Conservation (phyloP, 164 flowering plant genomes). For the Dillenia suffruticosa region DNA sequence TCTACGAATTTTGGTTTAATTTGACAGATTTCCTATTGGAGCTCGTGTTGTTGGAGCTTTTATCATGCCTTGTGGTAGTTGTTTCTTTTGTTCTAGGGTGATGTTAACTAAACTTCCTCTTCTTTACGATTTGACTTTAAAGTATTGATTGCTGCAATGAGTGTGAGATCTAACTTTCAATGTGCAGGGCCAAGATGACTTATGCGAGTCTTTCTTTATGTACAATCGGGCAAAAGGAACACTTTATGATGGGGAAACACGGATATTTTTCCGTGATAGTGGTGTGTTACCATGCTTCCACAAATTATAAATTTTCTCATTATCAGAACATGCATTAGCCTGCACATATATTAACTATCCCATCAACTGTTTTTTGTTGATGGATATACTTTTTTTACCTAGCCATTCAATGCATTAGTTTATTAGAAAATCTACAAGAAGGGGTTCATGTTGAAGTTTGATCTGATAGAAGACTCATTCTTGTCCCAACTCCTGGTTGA, state of each 20-base stretch:
- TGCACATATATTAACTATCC: too few species aligned
- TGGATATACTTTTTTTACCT: too few species aligned
- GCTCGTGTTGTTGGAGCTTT: constrained; percentile 93
- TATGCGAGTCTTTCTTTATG: constrained; percentile 90
- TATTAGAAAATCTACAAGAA: too few species aligned
- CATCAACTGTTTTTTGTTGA: too few species aligned
- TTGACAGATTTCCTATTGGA: constrained; percentile 81
- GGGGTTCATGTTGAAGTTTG: too few species aligned
- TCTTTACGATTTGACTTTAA: background rate
- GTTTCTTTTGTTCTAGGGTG: constrained; percentile 86
- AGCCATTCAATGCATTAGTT: too few species aligned
- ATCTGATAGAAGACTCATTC: too few species aligned
- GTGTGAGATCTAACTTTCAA: constrained; percentile 1
- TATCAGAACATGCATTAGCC: too few species aligned
- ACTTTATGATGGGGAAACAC: constrained; percentile 97
- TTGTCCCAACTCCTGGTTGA: too few species aligned
- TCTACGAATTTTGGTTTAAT: background rate
- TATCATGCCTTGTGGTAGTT: constrained; percentile 98
- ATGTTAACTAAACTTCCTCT: background rate
- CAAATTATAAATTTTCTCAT: background rate
- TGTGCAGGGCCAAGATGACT: constrained; percentile 90
- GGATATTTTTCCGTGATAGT: constrained; percentile 73
- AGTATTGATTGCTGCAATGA: background rate
- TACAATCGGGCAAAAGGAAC: constrained; percentile 95
- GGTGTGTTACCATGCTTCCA: constrained; percentile 35